Evolutionary conservation across 2,329 filamentous ascomycete genomes (phyloP).

Genomic region (Diaporthe batatas): DNA sequence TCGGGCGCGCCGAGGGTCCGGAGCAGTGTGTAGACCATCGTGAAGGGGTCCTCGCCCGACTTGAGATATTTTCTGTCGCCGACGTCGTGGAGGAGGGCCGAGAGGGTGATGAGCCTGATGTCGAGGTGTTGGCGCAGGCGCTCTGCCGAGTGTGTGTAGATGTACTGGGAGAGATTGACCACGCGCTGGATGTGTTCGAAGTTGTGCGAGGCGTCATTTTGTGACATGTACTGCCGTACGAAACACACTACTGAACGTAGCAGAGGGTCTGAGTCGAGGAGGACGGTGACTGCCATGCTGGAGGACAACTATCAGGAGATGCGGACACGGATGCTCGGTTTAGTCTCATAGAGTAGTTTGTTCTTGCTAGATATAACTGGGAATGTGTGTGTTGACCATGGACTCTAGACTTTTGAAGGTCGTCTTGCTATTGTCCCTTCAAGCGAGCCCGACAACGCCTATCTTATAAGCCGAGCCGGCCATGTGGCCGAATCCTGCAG

Average conservation of each 20-base stretch:
- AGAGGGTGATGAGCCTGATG: conserved; percentile 72
- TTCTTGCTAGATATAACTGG: not conserved
- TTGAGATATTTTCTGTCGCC: conserved; percentile 86
- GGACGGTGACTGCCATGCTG: conserved; percentile 43
- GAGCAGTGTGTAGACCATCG: conserved; percentile 69
- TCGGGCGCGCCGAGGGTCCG: conserved; percentile 66
- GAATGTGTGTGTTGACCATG: not conserved
- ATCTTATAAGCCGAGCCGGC: conserved; percentile 33
- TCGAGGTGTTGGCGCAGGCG: conserved; percentile 53
- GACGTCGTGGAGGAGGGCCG: conserved; percentile 87
- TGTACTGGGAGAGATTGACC: conserved; percentile 76
- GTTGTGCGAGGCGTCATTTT: conserved; percentile 89
- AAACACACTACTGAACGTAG: conserved; percentile 70
- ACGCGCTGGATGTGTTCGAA: conserved; percentile 88
- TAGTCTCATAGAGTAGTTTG: not conserved
- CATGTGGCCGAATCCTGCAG: conserved; percentile 17
- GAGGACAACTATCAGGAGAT: conserved; percentile 18
- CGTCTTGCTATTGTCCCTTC: not conserved
- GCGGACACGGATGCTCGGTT: not conserved
- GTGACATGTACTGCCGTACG: conserved; percentile 79
- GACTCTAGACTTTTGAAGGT: not conserved
- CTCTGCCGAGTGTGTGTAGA: conserved; percentile 58
- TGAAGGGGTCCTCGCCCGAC: conserved; percentile 68
- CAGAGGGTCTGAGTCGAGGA: conserved; percentile 59
- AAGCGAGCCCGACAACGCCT: not conserved